Conservation (phyloP, 2,329 filamentous ascomycete species). For the Arthroderma sp. region DNA sequence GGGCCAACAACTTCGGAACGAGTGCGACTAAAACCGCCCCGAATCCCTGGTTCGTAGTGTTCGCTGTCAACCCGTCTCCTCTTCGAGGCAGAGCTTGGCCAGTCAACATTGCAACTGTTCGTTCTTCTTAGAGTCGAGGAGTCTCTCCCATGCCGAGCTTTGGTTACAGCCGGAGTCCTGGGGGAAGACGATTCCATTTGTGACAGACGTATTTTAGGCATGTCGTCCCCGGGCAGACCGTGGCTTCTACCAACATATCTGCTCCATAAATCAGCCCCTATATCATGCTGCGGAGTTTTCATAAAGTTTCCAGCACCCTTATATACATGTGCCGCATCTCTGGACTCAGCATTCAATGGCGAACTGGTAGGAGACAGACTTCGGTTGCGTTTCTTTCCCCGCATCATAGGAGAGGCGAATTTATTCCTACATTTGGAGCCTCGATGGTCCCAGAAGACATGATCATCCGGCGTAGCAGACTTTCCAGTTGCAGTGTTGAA, state of each 20-base stretch:
- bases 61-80: constrained; percentile 45
- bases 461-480: constrained; percentile 45
- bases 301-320: constrained; percentile 46
- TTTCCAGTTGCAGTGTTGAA: constrained; percentile 33
- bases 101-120: constrained; percentile 56
- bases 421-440: constrained; percentile 32
- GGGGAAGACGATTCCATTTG: constrained; percentile 60
- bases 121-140: constrained; percentile 46
- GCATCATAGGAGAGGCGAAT: constrained; percentile 33
- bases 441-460: constrained; percentile 45
- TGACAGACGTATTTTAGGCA: constrained; percentile 45
- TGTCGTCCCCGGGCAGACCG: constrained; percentile 32
- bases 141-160: constrained; percentile 28
- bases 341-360: constrained; percentile 34
- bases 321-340: constrained; percentile 40
- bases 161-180: constrained; percentile 39
- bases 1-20: constrained; percentile 24
- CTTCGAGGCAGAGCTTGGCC: constrained; percentile 50
- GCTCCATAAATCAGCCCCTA: constrained; percentile 64
- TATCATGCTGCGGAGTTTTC: constrained; percentile 56
- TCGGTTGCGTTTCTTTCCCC: constrained; percentile 52
- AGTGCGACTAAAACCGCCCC: constrained; percentile 30
- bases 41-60: constrained; percentile 31
- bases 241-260: constrained; percentile 49
- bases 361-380: constrained; percentile 64